Percentiles rank a stretch among this genome's conserved stretches.
Evolutionary conservation across 768 basidiomycete genomes (phyloP).

Genomic region (Suillus sp.): DNA sequence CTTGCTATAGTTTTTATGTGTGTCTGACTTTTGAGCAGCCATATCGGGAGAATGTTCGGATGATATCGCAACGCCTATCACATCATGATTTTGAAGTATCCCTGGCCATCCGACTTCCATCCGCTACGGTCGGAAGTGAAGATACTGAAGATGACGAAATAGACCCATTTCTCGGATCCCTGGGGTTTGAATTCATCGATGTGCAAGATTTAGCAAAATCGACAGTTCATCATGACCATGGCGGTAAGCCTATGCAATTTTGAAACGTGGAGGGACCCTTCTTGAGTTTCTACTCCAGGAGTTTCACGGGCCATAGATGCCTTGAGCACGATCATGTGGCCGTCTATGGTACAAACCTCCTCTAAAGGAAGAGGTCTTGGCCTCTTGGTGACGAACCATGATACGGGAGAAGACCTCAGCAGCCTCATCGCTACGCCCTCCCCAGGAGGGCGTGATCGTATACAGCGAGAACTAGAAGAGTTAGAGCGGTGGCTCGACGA

Average conservation of each 20-base stretch:
- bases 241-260: constrained; percentile 18
- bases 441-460: constrained; percentile 33
- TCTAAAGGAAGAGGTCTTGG: constrained; percentile 4
- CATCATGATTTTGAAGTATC: constrained; percentile 68
- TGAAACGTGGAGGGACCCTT: neutral
- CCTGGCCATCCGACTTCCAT: constrained; percentile 61
- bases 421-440: constrained; percentile 6
- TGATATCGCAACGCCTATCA: constrained; percentile 49
- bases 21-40: constrained; percentile 39
- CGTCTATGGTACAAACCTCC: constrained; percentile 59
- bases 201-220: constrained; percentile 16
- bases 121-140: constrained; percentile 34
- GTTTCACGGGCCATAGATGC: constrained; percentile 76
- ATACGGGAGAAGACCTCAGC: constrained; percentile 10
- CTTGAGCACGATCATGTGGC: constrained; percentile 88
- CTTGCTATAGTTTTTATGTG: neutral
- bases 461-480: constrained; percentile 56
- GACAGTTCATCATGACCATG: constrained; percentile 15
- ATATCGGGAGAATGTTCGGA: constrained; percentile 57
- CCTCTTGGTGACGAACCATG: neutral
- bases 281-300: constrained; percentile 31
- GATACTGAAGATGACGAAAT: constrained; percentile 50
- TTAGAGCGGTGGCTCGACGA: constrained; percentile 66
- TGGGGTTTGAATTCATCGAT: constrained; percentile 81
- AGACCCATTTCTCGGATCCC: constrained; percentile 65